A percentile compares a stretch with the other conserved stretches of the same genome.
phyloP scores from a whole-genome alignment of 1,284 basidiomycete genomes.

The Malassezia vespertilionis region DNA sequence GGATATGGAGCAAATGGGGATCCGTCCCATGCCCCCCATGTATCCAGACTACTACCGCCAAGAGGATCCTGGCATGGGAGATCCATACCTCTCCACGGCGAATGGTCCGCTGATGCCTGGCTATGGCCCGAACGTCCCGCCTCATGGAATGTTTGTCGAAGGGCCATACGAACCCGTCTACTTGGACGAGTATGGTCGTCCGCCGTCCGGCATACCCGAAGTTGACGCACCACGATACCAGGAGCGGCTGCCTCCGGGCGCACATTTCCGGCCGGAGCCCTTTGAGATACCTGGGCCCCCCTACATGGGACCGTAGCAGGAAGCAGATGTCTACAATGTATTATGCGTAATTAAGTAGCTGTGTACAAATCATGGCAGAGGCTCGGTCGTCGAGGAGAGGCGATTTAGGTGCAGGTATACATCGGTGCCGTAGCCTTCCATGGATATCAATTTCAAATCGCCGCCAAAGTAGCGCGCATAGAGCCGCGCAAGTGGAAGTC shows the following conservation, averaged over 20 bases:
- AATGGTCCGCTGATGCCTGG: not conserved
- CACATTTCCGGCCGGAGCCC: no score
- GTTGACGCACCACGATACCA: no score
- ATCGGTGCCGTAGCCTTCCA: constrained; percentile 62
- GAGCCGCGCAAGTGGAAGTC: constrained; percentile 75
- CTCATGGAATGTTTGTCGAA: not conserved
- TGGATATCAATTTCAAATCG: constrained; percentile 86
- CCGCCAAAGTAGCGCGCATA: constrained; percentile 96
- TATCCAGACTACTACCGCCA: constrained; percentile 6
- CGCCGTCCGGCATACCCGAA: no score
- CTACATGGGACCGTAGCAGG: not conserved
- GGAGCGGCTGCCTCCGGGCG: no score
- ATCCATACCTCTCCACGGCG: constrained; percentile 7
- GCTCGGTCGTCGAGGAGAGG: constrained; percentile 52
- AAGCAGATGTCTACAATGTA: not conserved
- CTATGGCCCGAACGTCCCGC: not conserved
- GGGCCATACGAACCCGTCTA: not conserved
- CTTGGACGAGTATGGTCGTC: not conserved
- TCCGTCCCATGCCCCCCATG: constrained; percentile 1
- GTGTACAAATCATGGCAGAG: constrained; percentile 42
- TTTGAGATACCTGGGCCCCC: no score
- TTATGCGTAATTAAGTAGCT: no score
- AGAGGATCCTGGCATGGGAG: constrained; percentile 8
- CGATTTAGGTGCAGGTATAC: constrained; percentile 82
- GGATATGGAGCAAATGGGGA: constrained; percentile 44